Percentiles rank a stretch among this genome's conserved stretches.
These are phyloP conservation scores for Celoporthe dispersa DNA, from an alignment of 2,329 filamentous ascomycete genomes.

Conservation along the genomic window DNA sequence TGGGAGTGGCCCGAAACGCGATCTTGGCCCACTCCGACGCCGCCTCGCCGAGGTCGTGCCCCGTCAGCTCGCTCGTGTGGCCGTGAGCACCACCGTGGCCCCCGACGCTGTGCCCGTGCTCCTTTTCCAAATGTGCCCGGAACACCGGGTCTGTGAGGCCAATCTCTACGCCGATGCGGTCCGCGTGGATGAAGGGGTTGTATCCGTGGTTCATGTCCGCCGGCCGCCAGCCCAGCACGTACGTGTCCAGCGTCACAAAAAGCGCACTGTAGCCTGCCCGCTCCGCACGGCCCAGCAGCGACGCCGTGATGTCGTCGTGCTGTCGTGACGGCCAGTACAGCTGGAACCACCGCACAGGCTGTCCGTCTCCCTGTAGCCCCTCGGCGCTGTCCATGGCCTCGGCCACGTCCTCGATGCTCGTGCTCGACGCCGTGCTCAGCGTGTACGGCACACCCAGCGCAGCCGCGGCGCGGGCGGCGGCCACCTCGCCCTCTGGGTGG, in stretches of 20 bases:
- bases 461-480: conserved; percentile 57
- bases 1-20: conserved; percentile 58
- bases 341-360: conserved; percentile 56
- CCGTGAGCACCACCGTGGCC: conserved; percentile 36
- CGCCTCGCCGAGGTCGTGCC: conserved; percentile 58
- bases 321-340: conserved; percentile 60
- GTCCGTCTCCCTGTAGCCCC: conserved; percentile 9
- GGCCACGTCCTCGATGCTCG: conserved; percentile 56
- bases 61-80: conserved; percentile 49
- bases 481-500: conserved; percentile 67
- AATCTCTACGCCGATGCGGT: conserved; percentile 27
- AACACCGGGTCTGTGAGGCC: conserved; percentile 27
- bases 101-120: conserved; percentile 32
- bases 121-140: conserved; percentile 5
- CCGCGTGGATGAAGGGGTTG: conserved; percentile 25
- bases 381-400: conserved; percentile 37
- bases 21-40: conserved; percentile 61
- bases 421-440: conserved; percentile 65
- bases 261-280: conserved; percentile 54
- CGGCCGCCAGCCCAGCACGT: conserved; percentile 60
- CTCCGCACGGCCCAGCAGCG: conserved; percentile 51
- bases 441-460: conserved; percentile 60
- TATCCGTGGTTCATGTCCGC: conserved; percentile 36
- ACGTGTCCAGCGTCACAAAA: conserved; percentile 63
- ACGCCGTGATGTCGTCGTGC: conserved; percentile 54